Base-by-base conservation (phyloP, 805 yeast species). In the Starmera pachycereana region DNA sequence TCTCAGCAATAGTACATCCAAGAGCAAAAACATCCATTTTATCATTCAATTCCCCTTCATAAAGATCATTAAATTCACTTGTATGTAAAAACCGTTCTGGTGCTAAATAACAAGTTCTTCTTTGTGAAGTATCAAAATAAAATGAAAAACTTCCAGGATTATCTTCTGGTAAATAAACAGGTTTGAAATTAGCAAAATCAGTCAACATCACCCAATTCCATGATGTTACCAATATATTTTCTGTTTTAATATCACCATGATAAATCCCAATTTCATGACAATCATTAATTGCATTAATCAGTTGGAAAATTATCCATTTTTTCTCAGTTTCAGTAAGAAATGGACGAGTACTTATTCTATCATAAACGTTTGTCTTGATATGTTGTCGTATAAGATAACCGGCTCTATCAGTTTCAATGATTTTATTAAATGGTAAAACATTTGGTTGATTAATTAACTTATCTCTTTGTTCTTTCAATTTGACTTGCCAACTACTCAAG, bases 241-340 rank as follows among this genome's bases (percentile, higher is more conserved):
- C 98, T 0, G 90, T 68, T 61, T 92, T 89, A 45, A 92, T 70
- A 63, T 92, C 97, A 7, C 98, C 97, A 59, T 92, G 98, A 40
- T 64, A 72, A 4, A 88, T 68, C 9, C 65, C 71, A 13, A 64
- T 53, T 6, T 63, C 65, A 56, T 92, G 97, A 41, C 89, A 69
- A 38, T 73, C 72, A 1, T 69, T 63, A 29, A 89, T 50, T 0
- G 81, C 73, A n/a, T 69, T 65, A 27, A 92, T 56, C 41, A 90
- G 58, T 59, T 92, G 98, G 54, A 77, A 92, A 5, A 78, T 75
- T 30, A 90, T 69, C 83, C 96, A 92, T 47, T 71, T 71, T 57
- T 87, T 82, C 57, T 92, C 97, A 32, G 82, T 69, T 4, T 73
- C 68, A 47, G 81, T 89, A 36, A 90, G 63, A 57, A 89, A 90